A percentile compares a stretch with the other conserved stretches of the same genome.
Evolutionary conservation across 345 rosid genomes (phyloP).

Genomic region (Populus deltoides): DNA sequence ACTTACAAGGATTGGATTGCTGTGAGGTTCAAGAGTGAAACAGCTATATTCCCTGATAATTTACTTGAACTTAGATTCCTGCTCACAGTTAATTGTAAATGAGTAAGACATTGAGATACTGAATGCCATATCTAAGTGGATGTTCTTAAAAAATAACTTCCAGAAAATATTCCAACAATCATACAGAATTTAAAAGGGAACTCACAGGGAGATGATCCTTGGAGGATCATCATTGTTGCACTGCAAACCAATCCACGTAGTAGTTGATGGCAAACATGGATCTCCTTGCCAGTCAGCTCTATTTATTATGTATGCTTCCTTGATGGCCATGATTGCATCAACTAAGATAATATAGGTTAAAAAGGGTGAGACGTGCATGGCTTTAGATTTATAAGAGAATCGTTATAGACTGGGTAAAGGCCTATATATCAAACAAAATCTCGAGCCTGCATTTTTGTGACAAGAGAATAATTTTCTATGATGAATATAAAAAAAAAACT

Average conservation of each 20-base stretch:
- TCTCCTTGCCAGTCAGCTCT: slow-evolving; percentile 34
- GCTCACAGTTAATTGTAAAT: neutral
- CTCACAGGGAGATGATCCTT: slow-evolving; percentile 39
- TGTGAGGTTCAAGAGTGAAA: slow-evolving; percentile 3
- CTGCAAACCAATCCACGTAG: slow-evolving; percentile 24
- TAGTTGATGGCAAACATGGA: slow-evolving; percentile 27
- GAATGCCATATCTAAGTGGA: too few species aligned
- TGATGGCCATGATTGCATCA: slow-evolving; percentile 15
- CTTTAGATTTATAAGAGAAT: too few species aligned
- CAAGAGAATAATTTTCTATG: too few species aligned
- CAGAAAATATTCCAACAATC: neutral
- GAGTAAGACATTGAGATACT: too few species aligned
- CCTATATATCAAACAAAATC: too few species aligned
- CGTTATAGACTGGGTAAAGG: too few species aligned
- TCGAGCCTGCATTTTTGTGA: too few species aligned
- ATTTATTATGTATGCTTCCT: slow-evolving; percentile 8
- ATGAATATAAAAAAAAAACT: too few species aligned
- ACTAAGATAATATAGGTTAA: neutral
- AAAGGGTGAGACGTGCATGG: too few species aligned
- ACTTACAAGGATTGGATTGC: slow-evolving; percentile 1
- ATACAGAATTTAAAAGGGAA: neutral
- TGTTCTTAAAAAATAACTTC: neutral
- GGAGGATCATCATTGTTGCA: slow-evolving; percentile 18
- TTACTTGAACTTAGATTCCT: slow-evolving; percentile 5
- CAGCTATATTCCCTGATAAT: slow-evolving; percentile 1